Evolutionary conservation across 148 eudicot species (phyloP), one percentile per base, ranked within the genome.

Genomic region (Silene latifolia): DNA sequence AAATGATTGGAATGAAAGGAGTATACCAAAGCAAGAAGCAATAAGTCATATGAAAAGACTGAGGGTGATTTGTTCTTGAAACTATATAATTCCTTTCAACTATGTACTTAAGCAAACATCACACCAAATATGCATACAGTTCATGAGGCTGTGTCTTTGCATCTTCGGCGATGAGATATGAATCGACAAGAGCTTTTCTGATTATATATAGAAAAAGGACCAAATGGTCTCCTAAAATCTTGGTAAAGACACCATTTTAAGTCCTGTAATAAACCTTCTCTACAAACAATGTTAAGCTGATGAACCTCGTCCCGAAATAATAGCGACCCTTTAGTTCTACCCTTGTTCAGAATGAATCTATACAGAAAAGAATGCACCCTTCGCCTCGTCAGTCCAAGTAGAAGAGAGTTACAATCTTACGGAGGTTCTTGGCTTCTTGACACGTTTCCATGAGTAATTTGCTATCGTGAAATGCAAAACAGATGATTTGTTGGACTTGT

Each of bases 381-480:
- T 12, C 1, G 25, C 17, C 67, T 27, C 25, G 64, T 89, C 79
- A 93, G 69, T 95, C 99, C 67, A 95, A 78, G 78, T 95, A 95
- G 76, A 95, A 95, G 54, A 95, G 97, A 18, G 99, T 92, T 32
- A 95, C 98, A 12, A 95, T 95, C 91, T 92, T 95, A 67, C 99
- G 81, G 29, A 95, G 89, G 75, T 92, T 90, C 84, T 92, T 95
- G 0, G 99, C 99, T 83, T 95, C 99, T 85, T 92, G 98, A 79
- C 98, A 95, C 9, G 99, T 95, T 85, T 95, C 99, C 99, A 95
- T 95, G 32, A 95, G 89, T 84, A 95, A 79, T 72, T 81, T 85
- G 79, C 99, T 95, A 67, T 95, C 99, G 80, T 95, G 99, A 75
- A 95, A 95, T 7, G 99, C 98, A 75, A 95, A 95, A 75, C 99